A percentile compares a stretch with the other conserved stretches of the same genome.
phyloP scores from a whole-genome alignment of 1,284 basidiomycete species.

The Cutaneotrichosporon dermatis region DNA sequence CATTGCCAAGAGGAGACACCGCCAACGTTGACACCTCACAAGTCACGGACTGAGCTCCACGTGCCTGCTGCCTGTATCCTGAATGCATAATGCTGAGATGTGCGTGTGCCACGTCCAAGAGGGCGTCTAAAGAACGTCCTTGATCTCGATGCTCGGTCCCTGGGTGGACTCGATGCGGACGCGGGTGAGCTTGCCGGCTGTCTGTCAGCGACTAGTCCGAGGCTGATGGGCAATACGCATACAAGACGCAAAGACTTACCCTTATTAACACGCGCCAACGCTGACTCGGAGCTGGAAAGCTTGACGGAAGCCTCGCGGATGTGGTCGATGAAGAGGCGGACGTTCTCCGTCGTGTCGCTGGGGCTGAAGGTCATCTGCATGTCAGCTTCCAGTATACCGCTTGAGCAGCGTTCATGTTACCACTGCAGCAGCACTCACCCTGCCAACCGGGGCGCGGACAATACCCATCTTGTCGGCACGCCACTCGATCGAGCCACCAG shows the following conservation, averaged over 20 bases:
- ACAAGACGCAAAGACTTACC: constrained; percentile 15
- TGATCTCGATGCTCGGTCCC: constrained; percentile 68
- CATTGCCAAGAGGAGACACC: too few species aligned
- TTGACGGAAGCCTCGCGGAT: constrained; percentile 51
- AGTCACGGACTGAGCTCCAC: too few species aligned
- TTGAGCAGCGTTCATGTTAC: too few species aligned
- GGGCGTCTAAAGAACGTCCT: constrained; percentile 29
- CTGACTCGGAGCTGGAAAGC: constrained; percentile 17
- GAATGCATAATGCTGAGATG: constrained; percentile 7
- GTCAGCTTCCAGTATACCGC: not conserved
- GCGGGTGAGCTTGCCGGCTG: constrained; percentile 66
- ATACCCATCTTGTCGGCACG: constrained; percentile 79
- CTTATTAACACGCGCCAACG: constrained; percentile 22
- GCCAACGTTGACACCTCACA: too few species aligned
- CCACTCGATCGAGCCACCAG: constrained; percentile 85
- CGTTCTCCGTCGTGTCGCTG: constrained; percentile 72
- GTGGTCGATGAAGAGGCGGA: constrained; percentile 69
- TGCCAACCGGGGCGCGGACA: constrained; percentile 17
- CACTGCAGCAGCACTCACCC: constrained; percentile 8
- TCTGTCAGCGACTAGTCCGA: not conserved
- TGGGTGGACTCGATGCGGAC: constrained; percentile 78
- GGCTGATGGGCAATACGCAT: too few species aligned
- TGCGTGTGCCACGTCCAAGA: not conserved
- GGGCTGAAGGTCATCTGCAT: constrained; percentile 67
- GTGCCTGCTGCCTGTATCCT: not conserved